phyloP scores from a whole-genome alignment of 116 monocot genomes.

The Zostera marina region DNA sequence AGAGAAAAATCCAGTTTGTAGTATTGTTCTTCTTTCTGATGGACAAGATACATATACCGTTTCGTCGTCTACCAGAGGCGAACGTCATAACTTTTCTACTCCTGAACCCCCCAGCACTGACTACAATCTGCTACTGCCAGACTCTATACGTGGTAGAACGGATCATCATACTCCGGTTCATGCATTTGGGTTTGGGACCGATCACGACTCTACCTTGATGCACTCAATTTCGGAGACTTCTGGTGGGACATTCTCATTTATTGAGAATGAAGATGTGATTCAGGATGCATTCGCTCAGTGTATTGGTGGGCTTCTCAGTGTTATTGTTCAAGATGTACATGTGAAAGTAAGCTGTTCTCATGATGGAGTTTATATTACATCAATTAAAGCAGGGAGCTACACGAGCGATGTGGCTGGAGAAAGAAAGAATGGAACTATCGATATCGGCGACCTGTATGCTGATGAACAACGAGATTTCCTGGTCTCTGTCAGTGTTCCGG shows the following conservation, averaged over 20 bases:
- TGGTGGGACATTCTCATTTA: conserved; percentile 74
- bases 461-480: conserved; percentile 69
- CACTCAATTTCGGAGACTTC: conserved; percentile 50
- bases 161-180: conserved; percentile 42
- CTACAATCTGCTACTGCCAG: conserved; percentile 28
- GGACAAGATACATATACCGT: conserved; percentile 58
- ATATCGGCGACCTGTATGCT: conserved; percentile 55
- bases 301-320: conserved; percentile 71
- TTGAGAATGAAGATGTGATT: conserved; percentile 42
- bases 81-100: too few species aligned
- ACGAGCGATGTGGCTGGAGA: conserved; percentile 13
- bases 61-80: background rate
- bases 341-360: conserved; percentile 31
- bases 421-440: conserved; percentile 18
- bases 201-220: conserved; percentile 52
- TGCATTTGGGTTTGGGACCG: conserved; percentile 63
- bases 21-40: conserved; percentile 63
- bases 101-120: background rate
- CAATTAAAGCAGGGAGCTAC: conserved; percentile 50
- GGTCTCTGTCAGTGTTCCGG: conserved; percentile 37
- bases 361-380: conserved; percentile 12
- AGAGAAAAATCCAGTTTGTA: conserved; percentile 38
- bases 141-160: conserved; percentile 13
- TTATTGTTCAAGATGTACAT: conserved; percentile 41
- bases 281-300: conserved; percentile 75